Conservation (phyloP, 768 basidiomycete species). For the Russula dissimulans region DNA sequence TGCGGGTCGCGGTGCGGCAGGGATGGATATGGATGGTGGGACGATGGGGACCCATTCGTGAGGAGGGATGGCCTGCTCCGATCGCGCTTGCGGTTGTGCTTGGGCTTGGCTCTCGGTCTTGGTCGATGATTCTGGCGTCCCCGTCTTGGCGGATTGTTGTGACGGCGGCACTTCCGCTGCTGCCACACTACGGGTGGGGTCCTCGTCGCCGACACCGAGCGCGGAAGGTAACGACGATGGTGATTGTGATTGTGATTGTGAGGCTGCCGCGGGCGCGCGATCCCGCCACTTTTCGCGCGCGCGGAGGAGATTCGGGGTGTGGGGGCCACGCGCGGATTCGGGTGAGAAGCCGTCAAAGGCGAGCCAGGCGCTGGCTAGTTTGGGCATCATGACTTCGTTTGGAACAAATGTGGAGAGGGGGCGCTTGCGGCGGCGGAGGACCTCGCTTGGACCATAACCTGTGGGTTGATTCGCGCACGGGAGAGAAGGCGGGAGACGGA, state of each 20-base stretch:
- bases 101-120: not conserved
- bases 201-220: too few species aligned
- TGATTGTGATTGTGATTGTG: too few species aligned
- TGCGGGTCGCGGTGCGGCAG: not conserved
- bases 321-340: constrained; percentile 5
- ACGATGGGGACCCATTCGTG: constrained; percentile 8
- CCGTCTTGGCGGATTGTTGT: not conserved
- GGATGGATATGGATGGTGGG: not conserved
- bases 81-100: too few species aligned
- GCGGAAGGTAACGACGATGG: too few species aligned
- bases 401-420: not conserved
- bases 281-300: constrained; percentile 8
- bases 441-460: not conserved
- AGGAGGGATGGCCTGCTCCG: too few species aligned
- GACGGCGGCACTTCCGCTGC: not conserved
- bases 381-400: not conserved
- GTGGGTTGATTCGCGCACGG: not conserved
- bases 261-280: not conserved
- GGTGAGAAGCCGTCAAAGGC: constrained; percentile 13
- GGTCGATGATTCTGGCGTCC: not conserved
- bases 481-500: not conserved
- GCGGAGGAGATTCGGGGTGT: constrained; percentile 6
- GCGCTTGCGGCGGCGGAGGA: not conserved
- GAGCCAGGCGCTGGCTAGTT: constrained; percentile 7
- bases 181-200: too few species aligned